A percentile compares a stretch with the other conserved stretches of the same genome.
Evolutionary conservation across 1,284 basidiomycete species (phyloP).

Genomic region (Kwoniella shivajii): DNA sequence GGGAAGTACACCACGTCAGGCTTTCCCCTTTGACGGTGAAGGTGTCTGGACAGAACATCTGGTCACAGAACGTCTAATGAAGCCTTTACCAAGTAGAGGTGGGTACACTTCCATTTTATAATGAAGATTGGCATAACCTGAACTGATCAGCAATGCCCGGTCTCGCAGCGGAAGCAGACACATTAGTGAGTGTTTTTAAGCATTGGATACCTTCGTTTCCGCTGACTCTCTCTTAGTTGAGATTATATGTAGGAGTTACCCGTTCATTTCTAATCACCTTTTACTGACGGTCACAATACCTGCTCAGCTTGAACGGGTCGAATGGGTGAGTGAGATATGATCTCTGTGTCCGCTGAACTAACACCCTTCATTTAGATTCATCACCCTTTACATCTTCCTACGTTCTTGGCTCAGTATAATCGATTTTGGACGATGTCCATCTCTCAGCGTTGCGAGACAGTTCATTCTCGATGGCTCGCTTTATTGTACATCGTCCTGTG

Average conservation of each 20-base stretch:
- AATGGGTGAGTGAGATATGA: slow-evolving; percentile 19
- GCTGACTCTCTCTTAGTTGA: slow-evolving; percentile 1
- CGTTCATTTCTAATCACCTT: not conserved
- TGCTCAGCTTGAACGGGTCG: slow-evolving; percentile 21
- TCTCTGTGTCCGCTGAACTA: not conserved
- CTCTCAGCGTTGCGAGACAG: slow-evolving; percentile 7
- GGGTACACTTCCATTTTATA: too few relatives aligned
- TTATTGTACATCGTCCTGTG: slow-evolving; percentile 20
- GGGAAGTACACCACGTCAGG: not conserved
- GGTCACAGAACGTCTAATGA: slow-evolving; percentile 20
- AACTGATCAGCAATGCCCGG: not conserved
- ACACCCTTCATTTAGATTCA: slow-evolving; percentile 14
- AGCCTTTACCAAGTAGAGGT: slow-evolving; percentile 13
- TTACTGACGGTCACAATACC: not conserved
- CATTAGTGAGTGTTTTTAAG: slow-evolving; percentile 2
- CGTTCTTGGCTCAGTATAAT: slow-evolving; percentile 25
- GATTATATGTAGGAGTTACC: slow-evolving; percentile 19
- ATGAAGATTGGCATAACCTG: not conserved
- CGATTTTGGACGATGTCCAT: slow-evolving; percentile 17
- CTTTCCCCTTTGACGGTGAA: slow-evolving; percentile 12
- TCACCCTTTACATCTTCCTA: slow-evolving; percentile 22
- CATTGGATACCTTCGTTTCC: not conserved
- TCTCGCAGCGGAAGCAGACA: slow-evolving; percentile 9
- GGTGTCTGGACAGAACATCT: slow-evolving; percentile 8
- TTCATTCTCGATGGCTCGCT: slow-evolving; percentile 23